phyloP scores from a whole-genome alignment of 306 rosid species.

The Clitoria ternatea region DNA sequence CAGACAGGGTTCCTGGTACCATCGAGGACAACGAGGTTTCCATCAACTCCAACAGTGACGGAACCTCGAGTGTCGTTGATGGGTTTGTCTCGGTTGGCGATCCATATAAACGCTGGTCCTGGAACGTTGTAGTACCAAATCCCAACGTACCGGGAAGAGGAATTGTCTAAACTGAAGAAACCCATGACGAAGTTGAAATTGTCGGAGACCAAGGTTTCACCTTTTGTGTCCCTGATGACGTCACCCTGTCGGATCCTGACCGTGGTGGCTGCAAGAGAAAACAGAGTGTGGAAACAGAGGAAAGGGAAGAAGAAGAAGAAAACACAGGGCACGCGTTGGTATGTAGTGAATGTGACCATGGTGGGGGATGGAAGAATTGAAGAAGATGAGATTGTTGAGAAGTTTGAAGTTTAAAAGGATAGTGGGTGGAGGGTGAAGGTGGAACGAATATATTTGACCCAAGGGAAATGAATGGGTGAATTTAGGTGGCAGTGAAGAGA shows the following conservation, averaged over 20 bases:
- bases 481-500: not conserved
- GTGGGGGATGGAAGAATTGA: not conserved
- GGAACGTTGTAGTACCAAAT: constrained; percentile 55
- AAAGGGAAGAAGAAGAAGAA: constrained; percentile 26
- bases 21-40: constrained; percentile 45
- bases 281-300: constrained; percentile 16
- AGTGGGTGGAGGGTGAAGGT: not conserved
- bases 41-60: constrained; percentile 37
- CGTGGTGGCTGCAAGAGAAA: constrained; percentile 35
- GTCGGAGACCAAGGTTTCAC: constrained; percentile 34
- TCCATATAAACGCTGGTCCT: constrained; percentile 39
- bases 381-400: not conserved
- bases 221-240: constrained; percentile 38
- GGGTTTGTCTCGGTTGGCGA: constrained; percentile 65
- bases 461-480: too few species aligned
- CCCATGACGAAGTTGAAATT: constrained; percentile 47
- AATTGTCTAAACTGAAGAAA: constrained; percentile 46
- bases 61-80: constrained; percentile 39
- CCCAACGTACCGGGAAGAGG: constrained; percentile 57
- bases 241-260: constrained; percentile 24
- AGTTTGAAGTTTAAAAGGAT: not conserved
- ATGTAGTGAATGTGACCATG: not conserved
- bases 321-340: not conserved
- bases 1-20: constrained; percentile 35
- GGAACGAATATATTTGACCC: not conserved